Evolutionary conservation across 345 rosid species (phyloP), one percentile per base, ranked within the genome.

Genomic region (Cardamine chenopodiifolia): DNA sequence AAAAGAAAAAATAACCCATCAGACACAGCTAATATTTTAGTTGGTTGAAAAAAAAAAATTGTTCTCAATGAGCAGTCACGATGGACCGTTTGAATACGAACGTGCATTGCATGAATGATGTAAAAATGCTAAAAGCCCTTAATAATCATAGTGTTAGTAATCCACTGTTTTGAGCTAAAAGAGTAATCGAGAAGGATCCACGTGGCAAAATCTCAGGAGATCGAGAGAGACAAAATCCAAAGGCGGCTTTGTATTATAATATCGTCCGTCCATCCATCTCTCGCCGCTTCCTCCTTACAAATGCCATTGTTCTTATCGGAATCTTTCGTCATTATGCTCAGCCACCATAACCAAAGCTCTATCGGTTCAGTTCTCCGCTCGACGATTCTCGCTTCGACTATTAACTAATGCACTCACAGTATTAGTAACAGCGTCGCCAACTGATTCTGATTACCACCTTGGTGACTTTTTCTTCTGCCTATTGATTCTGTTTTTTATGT

Each of bases 141-240:
- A 67, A 59, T 50, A 66, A 66, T 31, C 8, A 17, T n/a, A 47
- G 5, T 9, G 2, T 9, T 10, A n/a, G 3, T 20, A 62, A 62
- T 5, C 62, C 17, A 47, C 22, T 61, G 22, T 62, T 19, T 53
- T 50, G 19, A 26, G 17, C 54, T 37, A 22, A 48, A 32, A 59
- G 52, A 40, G 56, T 73, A 20, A 4, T 50, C 4, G 14, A 15
- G n/a, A 70, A 59, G 25, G 54, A 37, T 28, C 68, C 74, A 75
- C 74, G 79, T 68, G 79, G 79, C 74, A 68, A 22, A 17, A 52
- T 50, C 73, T 39, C 26, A 74, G 52, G 48, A 9, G 23, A 57
- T n/a, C 2, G 58, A 54, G 47, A 50, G 7, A 20, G 14, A 61
- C 28, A 61, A 68, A 75, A 60, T 48, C 79, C 79, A 67, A 68